Conservation (phyloP, 139 green algal genomes). For the Coelastrella sp. region DNA sequence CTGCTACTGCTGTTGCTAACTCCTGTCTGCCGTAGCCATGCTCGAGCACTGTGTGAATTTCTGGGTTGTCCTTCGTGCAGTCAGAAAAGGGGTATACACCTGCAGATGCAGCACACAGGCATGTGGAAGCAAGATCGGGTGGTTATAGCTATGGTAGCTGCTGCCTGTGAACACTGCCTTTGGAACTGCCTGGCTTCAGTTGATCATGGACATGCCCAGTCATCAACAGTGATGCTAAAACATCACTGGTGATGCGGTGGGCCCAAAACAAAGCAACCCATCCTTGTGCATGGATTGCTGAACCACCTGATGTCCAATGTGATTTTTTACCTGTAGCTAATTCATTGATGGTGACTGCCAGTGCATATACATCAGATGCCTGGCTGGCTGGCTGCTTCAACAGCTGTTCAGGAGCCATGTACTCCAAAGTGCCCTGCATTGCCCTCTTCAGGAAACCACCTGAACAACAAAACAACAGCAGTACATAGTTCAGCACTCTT, state of each 20-base stretch:
- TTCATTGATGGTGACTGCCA: conserved; percentile 83
- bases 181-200: too few relatives aligned
- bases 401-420: conserved; percentile 92
- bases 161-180: background rate
- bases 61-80: conserved; percentile 88
- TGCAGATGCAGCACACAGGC: background rate
- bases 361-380: conserved; percentile 86
- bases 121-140: background rate
- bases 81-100: conserved; percentile 77
- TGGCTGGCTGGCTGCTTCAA: conserved; percentile 42
- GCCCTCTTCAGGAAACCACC: conserved; percentile 84
- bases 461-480: background rate
- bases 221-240: background rate
- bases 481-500: background rate
- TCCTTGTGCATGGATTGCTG: background rate
- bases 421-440: conserved; percentile 87
- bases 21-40: conserved; percentile 91
- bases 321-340: conserved; percentile 55
- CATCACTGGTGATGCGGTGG: background rate
- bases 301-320: background rate
- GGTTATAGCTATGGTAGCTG: background rate
- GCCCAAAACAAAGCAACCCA: too few relatives aligned
- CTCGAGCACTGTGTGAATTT: conserved; percentile 91
- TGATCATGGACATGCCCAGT: too few relatives aligned
- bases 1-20: conserved; percentile 83